A percentile compares a stretch with the other conserved stretches of the same genome.
phyloP scores from a whole-genome alignment of 2,329 filamentous ascomycete species.

The Fusarium torulosum region DNA sequence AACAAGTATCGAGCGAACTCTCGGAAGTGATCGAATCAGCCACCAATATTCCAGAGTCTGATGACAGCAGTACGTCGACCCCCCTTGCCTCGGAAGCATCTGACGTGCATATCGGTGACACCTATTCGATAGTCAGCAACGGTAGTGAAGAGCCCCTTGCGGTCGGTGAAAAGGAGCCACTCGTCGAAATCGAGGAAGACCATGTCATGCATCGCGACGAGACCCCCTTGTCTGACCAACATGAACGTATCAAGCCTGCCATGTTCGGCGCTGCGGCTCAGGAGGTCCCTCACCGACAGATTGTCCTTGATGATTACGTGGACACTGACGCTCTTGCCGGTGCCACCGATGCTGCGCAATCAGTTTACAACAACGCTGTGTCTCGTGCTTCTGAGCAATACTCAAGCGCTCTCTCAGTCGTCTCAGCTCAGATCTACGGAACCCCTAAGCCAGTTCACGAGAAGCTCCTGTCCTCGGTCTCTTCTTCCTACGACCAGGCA shows the following conservation, averaged over 20 bases:
- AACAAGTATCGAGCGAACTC: constrained; percentile 40
- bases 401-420: constrained; percentile 73
- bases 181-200: constrained; percentile 47
- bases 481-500: constrained; percentile 75
- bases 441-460: constrained; percentile 77
- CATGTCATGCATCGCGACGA: constrained; percentile 42
- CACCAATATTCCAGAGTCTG: constrained; percentile 26
- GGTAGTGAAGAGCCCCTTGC: constrained; percentile 46
- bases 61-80: constrained; percentile 42
- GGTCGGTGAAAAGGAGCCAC: constrained; percentile 46
- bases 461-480: constrained; percentile 76
- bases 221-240: constrained; percentile 45
- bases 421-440: constrained; percentile 76
- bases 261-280: constrained; percentile 66
- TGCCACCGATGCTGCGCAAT: constrained; percentile 61
- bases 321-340: constrained; percentile 53
- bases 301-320: constrained; percentile 64
- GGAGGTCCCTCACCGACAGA: constrained; percentile 60
- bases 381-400: constrained; percentile 76
- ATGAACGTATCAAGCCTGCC: constrained; percentile 58
- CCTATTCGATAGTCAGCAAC: constrained; percentile 45
- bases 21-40: constrained; percentile 41
- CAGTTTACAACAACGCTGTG: constrained; percentile 74
- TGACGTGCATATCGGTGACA: constrained; percentile 44
- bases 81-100: constrained; percentile 47